These are phyloP conservation scores for Torulaspora gathmanii DNA, from an alignment of 805 yeast species.

Conservation along the genomic window DNA sequence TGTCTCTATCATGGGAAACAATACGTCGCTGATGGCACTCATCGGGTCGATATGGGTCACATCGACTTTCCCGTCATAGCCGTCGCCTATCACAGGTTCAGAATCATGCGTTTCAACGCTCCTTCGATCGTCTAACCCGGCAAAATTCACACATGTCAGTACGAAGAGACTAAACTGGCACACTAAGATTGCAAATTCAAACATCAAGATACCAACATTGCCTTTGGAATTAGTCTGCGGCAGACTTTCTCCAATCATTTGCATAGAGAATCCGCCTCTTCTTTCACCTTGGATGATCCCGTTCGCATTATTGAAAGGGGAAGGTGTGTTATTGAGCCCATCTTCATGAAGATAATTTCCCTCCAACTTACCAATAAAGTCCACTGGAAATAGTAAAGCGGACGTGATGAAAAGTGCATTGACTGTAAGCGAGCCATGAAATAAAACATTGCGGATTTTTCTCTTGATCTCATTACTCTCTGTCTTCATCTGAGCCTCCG, in stretches of 20 bases:
- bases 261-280: constrained; percentile 39
- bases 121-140: constrained; percentile 19
- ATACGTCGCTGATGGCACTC: constrained; percentile 25
- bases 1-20: constrained; percentile 14
- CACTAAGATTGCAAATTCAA: constrained; percentile 29
- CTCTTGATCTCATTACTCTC: constrained; percentile 17
- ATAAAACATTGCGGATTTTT: constrained; percentile 23
- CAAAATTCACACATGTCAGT: constrained; percentile 29
- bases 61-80: constrained; percentile 42
- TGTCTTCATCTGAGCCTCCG: constrained; percentile 5
- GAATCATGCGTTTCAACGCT: constrained; percentile 5
- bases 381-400: constrained; percentile 30
- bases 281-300: constrained; percentile 31
- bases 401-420: constrained; percentile 21
- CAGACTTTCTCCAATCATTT: constrained; percentile 45
- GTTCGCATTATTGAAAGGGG: constrained; percentile 26
- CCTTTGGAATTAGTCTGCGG: constrained; percentile 35
- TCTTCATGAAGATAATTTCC: constrained; percentile 20
- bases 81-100: constrained; percentile 36
- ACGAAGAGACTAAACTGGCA: constrained; percentile 26
- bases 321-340: constrained; percentile 32
- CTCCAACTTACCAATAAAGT: constrained; percentile 36
- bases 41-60: constrained; percentile 38
- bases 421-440: constrained; percentile 27
- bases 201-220: constrained; percentile 30